Percentiles rank a stretch among this genome's conserved stretches.
Evolutionary conservation across 345 rosid species (phyloP).

Genomic region (Linum tenue): DNA sequence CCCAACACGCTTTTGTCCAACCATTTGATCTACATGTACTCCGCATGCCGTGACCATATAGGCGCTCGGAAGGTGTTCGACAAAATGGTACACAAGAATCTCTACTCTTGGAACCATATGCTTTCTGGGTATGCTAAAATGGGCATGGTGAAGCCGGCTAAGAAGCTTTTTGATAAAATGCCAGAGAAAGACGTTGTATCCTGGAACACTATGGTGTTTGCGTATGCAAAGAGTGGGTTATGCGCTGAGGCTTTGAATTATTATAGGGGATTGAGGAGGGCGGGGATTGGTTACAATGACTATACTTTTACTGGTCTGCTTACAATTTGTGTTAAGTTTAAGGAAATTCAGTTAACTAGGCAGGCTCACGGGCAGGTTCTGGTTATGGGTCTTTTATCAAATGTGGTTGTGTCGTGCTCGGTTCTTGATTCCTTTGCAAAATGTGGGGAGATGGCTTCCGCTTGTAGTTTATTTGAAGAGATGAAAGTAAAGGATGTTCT

Average conservation of each 20-base stretch:
- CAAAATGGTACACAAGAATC: slow-evolving; percentile 43
- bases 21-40: slow-evolving; percentile 45
- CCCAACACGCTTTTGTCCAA: slow-evolving; percentile 49
- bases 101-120: slow-evolving; percentile 67
- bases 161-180: slow-evolving; percentile 64
- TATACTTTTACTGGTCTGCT: slow-evolving; percentile 59
- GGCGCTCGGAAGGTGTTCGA: slow-evolving; percentile 58
- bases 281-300: slow-evolving; percentile 42
- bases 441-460: slow-evolving; percentile 49
- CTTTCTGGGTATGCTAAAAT: slow-evolving; percentile 56
- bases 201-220: slow-evolving; percentile 77
- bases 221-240: slow-evolving; percentile 40
- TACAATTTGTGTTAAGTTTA: slow-evolving; percentile 48
- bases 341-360: slow-evolving; percentile 31
- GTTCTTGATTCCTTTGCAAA: slow-evolving; percentile 57
- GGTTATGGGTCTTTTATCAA: slow-evolving; percentile 43
- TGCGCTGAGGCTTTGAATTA: slow-evolving; percentile 33
- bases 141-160: slow-evolving; percentile 53
- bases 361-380: slow-evolving; percentile 82
- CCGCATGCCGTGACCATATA: slow-evolving; percentile 32
- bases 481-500: slow-evolving; percentile 50
- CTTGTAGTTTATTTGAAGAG: slow-evolving; percentile 53
- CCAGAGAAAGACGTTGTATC: slow-evolving; percentile 57
- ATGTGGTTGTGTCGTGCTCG: slow-evolving; percentile 49
- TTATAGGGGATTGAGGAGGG: slow-evolving; percentile 47